Evolutionary conservation across 1,139 yeast species (phyloP), one percentile per base, ranked within the genome.

Genomic region (Saccharomyces hybrid): DNA sequence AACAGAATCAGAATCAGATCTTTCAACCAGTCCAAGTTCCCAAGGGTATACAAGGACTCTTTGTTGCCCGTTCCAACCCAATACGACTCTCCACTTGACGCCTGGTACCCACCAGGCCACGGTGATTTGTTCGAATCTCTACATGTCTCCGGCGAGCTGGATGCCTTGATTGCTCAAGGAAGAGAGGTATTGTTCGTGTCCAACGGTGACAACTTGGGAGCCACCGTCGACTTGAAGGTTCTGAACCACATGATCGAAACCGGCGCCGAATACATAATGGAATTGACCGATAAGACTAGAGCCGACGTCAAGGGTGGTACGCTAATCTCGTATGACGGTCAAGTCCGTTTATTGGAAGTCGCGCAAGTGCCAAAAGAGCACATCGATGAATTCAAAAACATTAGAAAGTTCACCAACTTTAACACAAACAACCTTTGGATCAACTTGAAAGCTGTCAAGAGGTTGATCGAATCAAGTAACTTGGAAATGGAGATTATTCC

Each of bases 231-330:
- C 72, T 79, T 89, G 67, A 84, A 86, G 73, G 88, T 93, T 63
- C 80, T 93, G 70, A 84, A 86, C 72, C 97, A 93, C 77, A 91
- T 93, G 96, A 75, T 89, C 61, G 95, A 88, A 67, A 82, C 96
- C 50, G 86, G 86, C 54, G 83, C 97, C 55, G 98, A 95, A 76
- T 93, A 91, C 73, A 85, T 93, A 67, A 93, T 93, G 99, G 99
- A 93, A 76, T 82, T 93, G 73, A 95, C 99, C 57, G 96, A 93
- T 76, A 93, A 93, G 79, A 93, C 99, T 54, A 86, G 99, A 75
- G 99, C 99, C 50, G 99, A 93, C 73, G 99, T 93, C 69, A 93
- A 93, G 77, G 99, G 99, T 78, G 99, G 99, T 79, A 93, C 99
- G 63, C 82, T 93, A 72, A 91, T 93, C 72, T 90, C 89, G 75